Base-by-base conservation (phyloP, 768 basidiomycete species). In the Amanita jacksonii region DNA sequence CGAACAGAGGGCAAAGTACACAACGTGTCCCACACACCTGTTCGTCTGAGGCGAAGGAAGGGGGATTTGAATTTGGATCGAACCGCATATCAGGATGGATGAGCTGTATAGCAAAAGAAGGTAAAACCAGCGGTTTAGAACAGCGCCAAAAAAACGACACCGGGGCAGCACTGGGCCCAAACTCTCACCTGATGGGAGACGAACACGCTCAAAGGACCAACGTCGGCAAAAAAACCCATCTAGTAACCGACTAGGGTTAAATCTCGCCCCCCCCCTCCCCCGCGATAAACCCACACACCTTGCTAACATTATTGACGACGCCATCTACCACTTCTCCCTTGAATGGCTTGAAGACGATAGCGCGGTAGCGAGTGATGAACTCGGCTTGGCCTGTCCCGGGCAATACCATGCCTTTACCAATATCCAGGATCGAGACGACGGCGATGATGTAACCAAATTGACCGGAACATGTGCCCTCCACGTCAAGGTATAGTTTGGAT, bases 341-440 rank as follows among this genome's bases (percentile, higher is more conserved):
- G 75, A 98, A 98, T n/a, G 96, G 96, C 63, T 97, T 93, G 76
- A 96, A 97, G 15, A 99, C 94, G 51, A 99, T 91, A 5, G 96
- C 96, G 20, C 85, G 81, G 64, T 98, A 99, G 43, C 85, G 73
- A 16, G 91, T 90, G 51, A 89, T 75, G 62, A 99, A 99, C 65
- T 97, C 90, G 4, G 96, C 96, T 64, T 94, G 90, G 1, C 92
- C 94, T 25, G 83, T 91, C 6, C 90, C 89, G 44, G 84, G 79
- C 36, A 94, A 67, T 10, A 97, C 85, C 75, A 90, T 87, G 7
- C 92, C 93, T 62, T 88, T 85, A 25, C 90, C 91, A 44, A 92
- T 89, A 55, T 93, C 88, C 39, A 86, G 70, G 53, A 94, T 89
- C 16, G 84, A 86, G 24, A 91, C 83, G 37, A 93, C 88, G 24